Percentiles rank a stretch among this genome's conserved stretches.
These are phyloP conservation scores for Colletotrichum phormii DNA, from an alignment of 2,329 filamentous ascomycete genomes.

Conservation along the genomic window DNA sequence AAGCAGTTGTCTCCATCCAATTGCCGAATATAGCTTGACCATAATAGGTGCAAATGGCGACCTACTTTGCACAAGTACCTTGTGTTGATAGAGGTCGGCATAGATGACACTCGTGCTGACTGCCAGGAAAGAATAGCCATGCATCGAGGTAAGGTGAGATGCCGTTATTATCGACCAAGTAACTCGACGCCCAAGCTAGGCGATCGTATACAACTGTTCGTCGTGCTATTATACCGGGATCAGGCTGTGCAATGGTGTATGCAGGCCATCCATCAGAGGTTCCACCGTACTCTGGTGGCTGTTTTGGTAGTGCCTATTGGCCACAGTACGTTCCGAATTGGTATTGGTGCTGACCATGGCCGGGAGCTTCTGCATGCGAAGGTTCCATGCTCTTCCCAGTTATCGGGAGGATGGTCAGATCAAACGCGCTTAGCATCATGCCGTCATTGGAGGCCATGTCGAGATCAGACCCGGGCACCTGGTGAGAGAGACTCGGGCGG, in stretches of 20 bases:
- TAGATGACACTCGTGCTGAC: constrained; percentile 26
- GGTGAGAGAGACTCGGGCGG: constrained; percentile 20
- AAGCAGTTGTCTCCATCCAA: constrained; percentile 24
- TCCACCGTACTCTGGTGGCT: constrained; percentile 18
- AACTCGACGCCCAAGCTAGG: neutral
- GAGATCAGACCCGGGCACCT: constrained; percentile 31
- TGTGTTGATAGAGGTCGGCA: neutral
- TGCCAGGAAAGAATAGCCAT: constrained; percentile 29
- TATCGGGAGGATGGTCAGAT: constrained; percentile 34
- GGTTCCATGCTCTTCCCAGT: constrained; percentile 31
- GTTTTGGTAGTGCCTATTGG: constrained; percentile 31
- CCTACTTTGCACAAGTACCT: constrained; percentile 9
- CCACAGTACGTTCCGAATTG: constrained; percentile 32
- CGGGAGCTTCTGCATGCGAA: constrained; percentile 34
- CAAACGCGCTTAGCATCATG: constrained; percentile 34
- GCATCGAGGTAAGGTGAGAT: constrained; percentile 26
- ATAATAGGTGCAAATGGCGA: constrained; percentile 1
- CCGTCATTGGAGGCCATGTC: constrained; percentile 33
- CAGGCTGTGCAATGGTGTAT: constrained; percentile 28
- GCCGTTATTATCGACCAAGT: neutral
- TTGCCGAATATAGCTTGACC: constrained; percentile 32
- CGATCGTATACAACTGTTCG: neutral
- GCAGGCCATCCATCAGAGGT: constrained; percentile 22
- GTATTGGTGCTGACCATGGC: constrained; percentile 30
- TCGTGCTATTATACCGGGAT: constrained; percentile 4